phyloP scores from a whole-genome alignment of 495 filamentous ascomycete genomes.

The Pseudevernia furfuracea region DNA sequence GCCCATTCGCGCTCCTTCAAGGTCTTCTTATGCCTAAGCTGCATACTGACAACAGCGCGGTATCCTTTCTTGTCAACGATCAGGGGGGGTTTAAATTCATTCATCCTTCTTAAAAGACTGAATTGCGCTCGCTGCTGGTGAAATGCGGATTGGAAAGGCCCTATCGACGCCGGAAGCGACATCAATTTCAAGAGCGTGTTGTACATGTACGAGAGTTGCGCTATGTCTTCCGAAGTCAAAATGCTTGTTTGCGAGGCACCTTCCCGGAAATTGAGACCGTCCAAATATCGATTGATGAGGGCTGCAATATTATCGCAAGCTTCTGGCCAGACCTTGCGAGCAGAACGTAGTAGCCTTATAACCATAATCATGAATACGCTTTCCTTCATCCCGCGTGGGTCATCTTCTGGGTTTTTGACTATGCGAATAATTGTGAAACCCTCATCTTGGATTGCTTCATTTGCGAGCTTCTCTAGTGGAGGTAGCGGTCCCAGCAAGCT shows the following conservation, averaged over 20 bases:
- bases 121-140: conserved; percentile 58
- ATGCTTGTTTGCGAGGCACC: neutral
- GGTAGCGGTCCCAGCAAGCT: neutral
- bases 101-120: conserved; percentile 54
- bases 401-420: neutral
- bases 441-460: conserved; percentile 15
- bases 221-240: conserved; percentile 11
- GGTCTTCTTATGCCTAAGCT: conserved; percentile 59
- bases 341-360: conserved; percentile 51
- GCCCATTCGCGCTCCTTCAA: conserved; percentile 50
- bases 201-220: conserved; percentile 30
- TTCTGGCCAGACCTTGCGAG: conserved; percentile 49
- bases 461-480: conserved; percentile 3
- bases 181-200: conserved; percentile 52
- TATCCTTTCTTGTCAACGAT: conserved; percentile 56
- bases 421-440: neutral
- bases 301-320: conserved; percentile 42
- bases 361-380: conserved; percentile 35
- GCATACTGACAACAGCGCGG: conserved; percentile 49
- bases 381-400: conserved; percentile 8
- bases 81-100: conserved; percentile 46
- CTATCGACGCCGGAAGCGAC: conserved; percentile 41
- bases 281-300: conserved; percentile 26
- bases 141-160: conserved; percentile 42
- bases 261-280: conserved; percentile 18